These are phyloP conservation scores for Aspergillus ibericus DNA, from an alignment of 2,329 filamentous ascomycete species.

Conservation along the genomic window DNA sequence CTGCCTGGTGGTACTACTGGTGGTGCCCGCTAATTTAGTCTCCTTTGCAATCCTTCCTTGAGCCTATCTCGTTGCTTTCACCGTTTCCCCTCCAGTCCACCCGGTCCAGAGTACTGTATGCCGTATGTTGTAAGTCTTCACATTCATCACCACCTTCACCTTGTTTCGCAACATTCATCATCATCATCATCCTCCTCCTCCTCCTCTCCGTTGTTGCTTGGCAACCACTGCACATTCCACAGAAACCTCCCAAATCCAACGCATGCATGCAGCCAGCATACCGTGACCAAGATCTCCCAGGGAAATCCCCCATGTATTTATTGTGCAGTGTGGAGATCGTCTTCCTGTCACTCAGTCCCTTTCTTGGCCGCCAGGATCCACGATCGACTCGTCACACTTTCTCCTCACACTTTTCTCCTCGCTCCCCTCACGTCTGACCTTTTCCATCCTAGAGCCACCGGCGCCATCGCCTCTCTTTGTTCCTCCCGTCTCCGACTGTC, in stretches of 20 bases:
- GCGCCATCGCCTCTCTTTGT: background rate
- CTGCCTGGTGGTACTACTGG: too few species aligned
- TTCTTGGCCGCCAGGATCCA: constrained; percentile 17
- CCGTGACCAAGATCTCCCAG: background rate
- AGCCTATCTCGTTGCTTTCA: background rate
- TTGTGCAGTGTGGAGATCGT: constrained; percentile 13
- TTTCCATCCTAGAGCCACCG: background rate
- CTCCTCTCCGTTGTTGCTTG: background rate
- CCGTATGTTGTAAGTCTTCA: background rate
- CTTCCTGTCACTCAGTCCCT: constrained; percentile 16
- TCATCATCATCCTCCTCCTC: background rate
- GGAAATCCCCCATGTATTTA: constrained; percentile 5
- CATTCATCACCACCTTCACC: background rate
- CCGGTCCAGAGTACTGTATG: background rate
- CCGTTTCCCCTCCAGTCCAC: background rate
- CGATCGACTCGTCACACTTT: constrained; percentile 23
- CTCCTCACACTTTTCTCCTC: constrained; percentile 12
- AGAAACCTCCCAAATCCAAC: background rate
- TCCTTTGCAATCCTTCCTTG: background rate
- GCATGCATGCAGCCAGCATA: background rate
- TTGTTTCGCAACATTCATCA: background rate
- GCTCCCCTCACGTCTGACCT: constrained; percentile 17
- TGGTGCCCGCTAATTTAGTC: background rate
- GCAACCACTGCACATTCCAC: constrained; percentile 4
- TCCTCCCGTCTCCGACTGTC: background rate